Base-by-base conservation (phyloP, 1,139 yeast genomes). In the Waltiozyma solani region DNA sequence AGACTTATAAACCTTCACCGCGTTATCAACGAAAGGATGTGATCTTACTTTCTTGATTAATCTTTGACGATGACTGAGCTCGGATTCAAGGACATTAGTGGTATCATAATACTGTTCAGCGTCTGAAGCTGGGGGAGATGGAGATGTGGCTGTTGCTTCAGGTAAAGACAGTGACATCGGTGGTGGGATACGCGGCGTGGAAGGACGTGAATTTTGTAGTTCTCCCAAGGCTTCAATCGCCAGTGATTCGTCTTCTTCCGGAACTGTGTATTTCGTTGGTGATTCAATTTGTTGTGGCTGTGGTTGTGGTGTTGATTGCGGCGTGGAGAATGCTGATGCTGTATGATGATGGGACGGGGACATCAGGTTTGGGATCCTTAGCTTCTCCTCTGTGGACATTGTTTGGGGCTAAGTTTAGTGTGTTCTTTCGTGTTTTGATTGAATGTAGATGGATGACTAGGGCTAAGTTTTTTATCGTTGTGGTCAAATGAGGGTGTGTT, bases 1-100 rank as follows among this genome's bases (percentile, higher is more conserved):
- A 24, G 65, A 60, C 49, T 76, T 79, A 55, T 77, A 77, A 40
- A 73, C 78, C 43, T 66, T 68, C 30, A 74, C 76, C 2, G 83
- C 83, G 45, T 74, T 66, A 35, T 73, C 65, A 15, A 75, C 78
- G 17, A 73, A 51, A 1, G 78, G 76, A 49, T 69, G 73, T 47
- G 66, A 63, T 37, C 63, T 63, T 31, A 73, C 73, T 37, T 67
- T 64, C 18, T 61, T 58, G 33, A 73, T 32, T n/a, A 51, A 40
- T 17, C 44, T 39, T 3, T 37, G 37, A 4, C 48, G 40, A 21
- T 35, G 35, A 3, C 43, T 37, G 4, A 39, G 21, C 12, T 37
- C 15, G 10, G 45, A 33, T 10, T 41, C 44, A 5, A 44, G 19
- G 12, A 44, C 46, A 31, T 43, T 42, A n/a, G 37, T 44, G 5